Conservation (phyloP, 1,139 yeast species). For the Kodamaea derodonti region DNA sequence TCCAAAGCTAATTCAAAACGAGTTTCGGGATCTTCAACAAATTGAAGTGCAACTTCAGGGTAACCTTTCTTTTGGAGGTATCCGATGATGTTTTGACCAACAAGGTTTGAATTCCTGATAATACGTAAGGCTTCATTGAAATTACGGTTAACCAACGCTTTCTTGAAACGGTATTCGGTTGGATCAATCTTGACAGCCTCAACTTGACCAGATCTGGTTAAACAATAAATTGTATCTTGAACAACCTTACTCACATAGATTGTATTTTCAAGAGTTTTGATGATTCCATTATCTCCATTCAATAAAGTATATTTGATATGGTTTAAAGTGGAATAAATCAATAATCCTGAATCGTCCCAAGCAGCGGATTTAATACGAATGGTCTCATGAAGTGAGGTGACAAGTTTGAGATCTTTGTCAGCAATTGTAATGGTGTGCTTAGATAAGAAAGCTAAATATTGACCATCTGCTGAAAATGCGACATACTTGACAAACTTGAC, state of each 20-base stretch:
- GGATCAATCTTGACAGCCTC: constrained; percentile 83
- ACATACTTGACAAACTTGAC: constrained; percentile 85
- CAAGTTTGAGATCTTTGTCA: constrained; percentile 68
- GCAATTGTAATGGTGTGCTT: constrained; percentile 93
- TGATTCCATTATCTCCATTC: constrained; percentile 93
- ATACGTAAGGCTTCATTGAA: constrained; percentile 89
- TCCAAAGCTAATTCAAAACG: constrained; percentile 94
- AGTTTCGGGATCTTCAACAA: constrained; percentile 94
- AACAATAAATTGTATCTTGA: constrained; percentile 71
- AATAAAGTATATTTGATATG: constrained; percentile 91
- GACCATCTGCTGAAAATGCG: constrained; percentile 85
- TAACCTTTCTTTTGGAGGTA: constrained; percentile 93
- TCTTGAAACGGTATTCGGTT: constrained; percentile 94
- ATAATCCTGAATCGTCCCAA: constrained; percentile 93
- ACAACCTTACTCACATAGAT: constrained; percentile 72
- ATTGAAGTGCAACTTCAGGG: constrained; percentile 91
- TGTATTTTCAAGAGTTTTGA: constrained; percentile 90
- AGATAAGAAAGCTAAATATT: constrained; percentile 80
- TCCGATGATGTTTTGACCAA: constrained; percentile 95
- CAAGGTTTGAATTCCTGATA: constrained; percentile 83
- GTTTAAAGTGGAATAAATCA: constrained; percentile 89
- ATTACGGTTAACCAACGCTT: constrained; percentile 84
- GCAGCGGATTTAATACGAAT: constrained; percentile 96
- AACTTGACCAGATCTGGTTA: constrained; percentile 82
- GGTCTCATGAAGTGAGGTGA: constrained; percentile 91